phyloP scores from a whole-genome alignment of 2,329 filamentous ascomycete species.

The Ceratocystiopsis sp. region DNA sequence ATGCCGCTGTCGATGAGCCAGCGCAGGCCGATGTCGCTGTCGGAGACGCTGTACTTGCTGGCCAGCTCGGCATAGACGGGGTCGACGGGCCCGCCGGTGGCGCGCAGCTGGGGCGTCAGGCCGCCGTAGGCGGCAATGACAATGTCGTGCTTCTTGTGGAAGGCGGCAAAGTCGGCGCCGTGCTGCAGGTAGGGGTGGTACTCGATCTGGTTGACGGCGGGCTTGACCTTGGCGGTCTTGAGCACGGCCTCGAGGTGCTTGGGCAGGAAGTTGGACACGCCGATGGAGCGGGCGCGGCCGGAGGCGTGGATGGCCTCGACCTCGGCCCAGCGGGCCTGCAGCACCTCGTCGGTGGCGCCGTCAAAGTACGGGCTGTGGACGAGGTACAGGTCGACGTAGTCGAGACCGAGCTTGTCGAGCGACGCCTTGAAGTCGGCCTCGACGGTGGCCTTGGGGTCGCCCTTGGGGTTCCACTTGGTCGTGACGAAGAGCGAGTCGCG shows the following conservation, averaged over 20 bases:
- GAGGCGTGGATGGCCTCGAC: slow-evolving; percentile 49
- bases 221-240: slow-evolving; percentile 40
- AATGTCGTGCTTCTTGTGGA: slow-evolving; percentile 39
- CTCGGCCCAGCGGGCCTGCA: slow-evolving; percentile 44
- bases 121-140: slow-evolving; percentile 38
- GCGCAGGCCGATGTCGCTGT: slow-evolving; percentile 38
- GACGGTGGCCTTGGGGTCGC: slow-evolving; percentile 16
- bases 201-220: slow-evolving; percentile 68
- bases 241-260: slow-evolving; percentile 38
- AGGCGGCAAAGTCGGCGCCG: slow-evolving; percentile 33
- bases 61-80: slow-evolving; percentile 31
- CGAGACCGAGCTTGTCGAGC: slow-evolving; percentile 46
- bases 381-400: slow-evolving; percentile 58
- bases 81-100: slow-evolving; percentile 35
- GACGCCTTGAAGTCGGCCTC: slow-evolving; percentile 38
- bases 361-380: slow-evolving; percentile 42
- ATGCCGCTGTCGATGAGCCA: slow-evolving; percentile 44
- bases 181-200: slow-evolving; percentile 62
- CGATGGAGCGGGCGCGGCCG: slow-evolving; percentile 52
- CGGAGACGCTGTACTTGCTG: slow-evolving; percentile 38
- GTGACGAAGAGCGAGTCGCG: slow-evolving; percentile 53
- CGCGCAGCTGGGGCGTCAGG: slow-evolving; percentile 32
- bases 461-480: slow-evolving; percentile 34
- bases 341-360: slow-evolving; percentile 24
- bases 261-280: slow-evolving; percentile 57